These are phyloP conservation scores for Psilocybe subaeruginosa DNA, from an alignment of 768 basidiomycete genomes.

Conservation along the genomic window DNA sequence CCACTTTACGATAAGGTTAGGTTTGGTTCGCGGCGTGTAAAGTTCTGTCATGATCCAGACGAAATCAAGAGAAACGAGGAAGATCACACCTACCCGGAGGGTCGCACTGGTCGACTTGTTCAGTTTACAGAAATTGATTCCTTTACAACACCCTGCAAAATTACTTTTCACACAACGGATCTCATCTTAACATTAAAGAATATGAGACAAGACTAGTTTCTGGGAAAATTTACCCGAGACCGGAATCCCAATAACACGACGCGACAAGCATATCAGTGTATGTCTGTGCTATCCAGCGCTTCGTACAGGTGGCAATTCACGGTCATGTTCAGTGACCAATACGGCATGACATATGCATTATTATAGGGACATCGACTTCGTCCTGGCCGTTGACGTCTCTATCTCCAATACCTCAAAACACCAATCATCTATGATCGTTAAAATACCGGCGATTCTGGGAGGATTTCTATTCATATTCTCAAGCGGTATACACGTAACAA, in stretches of 20 bases:
- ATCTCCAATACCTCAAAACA: background rate
- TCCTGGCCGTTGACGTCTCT: background rate
- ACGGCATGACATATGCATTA: background rate
- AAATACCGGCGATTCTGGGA: constrained; percentile 8
- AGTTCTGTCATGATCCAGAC: constrained; percentile 6
- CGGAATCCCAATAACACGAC: background rate
- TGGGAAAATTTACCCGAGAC: background rate
- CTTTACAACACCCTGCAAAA: background rate
- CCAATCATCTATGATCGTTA: background rate
- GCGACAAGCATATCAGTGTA: background rate
- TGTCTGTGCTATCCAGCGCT: background rate
- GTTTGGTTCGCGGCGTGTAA: constrained; percentile 5
- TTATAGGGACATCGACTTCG: background rate
- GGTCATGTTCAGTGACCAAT: background rate
- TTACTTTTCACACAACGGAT: background rate
- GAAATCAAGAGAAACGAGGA: constrained; percentile 1
- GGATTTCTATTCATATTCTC: background rate
- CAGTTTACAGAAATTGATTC: background rate
- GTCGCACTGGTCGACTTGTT: background rate
- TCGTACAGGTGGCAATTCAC: background rate
- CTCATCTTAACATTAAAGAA: background rate
- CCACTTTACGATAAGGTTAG: constrained; percentile 8
- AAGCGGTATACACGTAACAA: background rate
- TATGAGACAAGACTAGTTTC: background rate
- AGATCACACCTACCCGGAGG: background rate